A percentile compares a stretch with the other conserved stretches of the same genome.
Conservation (phyloP, 2,329 filamentous ascomycete genomes). For the Helotiales sp. region DNA sequence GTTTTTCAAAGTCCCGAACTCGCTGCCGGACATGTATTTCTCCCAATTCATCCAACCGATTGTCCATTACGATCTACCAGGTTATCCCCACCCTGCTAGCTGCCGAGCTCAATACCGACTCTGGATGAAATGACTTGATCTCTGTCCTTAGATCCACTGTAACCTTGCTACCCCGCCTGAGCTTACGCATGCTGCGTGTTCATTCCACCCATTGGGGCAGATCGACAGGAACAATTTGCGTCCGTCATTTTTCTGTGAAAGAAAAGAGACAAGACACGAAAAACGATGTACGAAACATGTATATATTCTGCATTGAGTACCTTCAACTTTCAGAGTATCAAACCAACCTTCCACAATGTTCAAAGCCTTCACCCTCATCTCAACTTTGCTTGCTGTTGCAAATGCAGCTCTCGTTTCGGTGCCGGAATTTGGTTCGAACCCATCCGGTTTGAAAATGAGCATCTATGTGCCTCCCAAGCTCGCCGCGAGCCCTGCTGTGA, state of each 20-base stretch:
- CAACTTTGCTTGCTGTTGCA: not conserved
- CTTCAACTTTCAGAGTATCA: not conserved
- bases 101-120: not conserved
- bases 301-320: not conserved
- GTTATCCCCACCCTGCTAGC: not conserved
- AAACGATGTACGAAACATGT: too few relatives aligned
- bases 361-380: not conserved
- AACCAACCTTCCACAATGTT: not conserved
- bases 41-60: not conserved
- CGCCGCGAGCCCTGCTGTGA: conserved; percentile 1
- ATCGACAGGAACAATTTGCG: too few relatives aligned
- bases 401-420: conserved; percentile 5
- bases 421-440: conserved; percentile 16
- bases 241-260: too few relatives aligned
- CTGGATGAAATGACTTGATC: not conserved
- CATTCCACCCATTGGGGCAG: too few relatives aligned
- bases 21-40: not conserved
- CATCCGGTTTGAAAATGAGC: conserved; percentile 15
- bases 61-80: not conserved
- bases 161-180: not conserved
- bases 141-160: not conserved
- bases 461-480: conserved; percentile 20
- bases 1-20: too few relatives aligned
- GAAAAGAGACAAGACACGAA: too few relatives aligned
- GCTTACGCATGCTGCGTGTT: not conserved